These are phyloP conservation scores for Suillus clintonianus DNA, from an alignment of 768 basidiomycete genomes.

Conservation along the genomic window DNA sequence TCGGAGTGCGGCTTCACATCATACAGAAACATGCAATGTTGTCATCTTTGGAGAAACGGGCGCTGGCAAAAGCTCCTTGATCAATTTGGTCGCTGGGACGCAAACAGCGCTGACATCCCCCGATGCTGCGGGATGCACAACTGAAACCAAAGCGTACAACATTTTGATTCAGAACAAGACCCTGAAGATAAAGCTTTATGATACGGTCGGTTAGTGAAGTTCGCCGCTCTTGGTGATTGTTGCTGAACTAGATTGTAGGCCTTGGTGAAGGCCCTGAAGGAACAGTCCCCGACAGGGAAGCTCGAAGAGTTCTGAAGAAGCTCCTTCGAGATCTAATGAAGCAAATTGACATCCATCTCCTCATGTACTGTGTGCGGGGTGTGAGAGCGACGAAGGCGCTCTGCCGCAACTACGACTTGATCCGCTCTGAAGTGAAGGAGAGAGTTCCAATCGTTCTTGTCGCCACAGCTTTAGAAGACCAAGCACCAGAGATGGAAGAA, in stretches of 20 bases:
- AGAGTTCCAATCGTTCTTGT: conserved; percentile 31
- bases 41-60: conserved; percentile 31
- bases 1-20: background rate
- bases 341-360: conserved; percentile 29
- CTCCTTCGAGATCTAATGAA: conserved; percentile 35
- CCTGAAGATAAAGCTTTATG: conserved; percentile 26
- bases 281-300: conserved; percentile 24
- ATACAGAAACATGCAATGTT: conserved; percentile 21
- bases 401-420: conserved; percentile 30
- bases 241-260: conserved; percentile 12
- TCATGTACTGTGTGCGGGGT: conserved; percentile 38
- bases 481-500: conserved; percentile 32
- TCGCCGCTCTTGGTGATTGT: background rate
- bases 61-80: conserved; percentile 30
- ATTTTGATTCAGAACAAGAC: background rate
- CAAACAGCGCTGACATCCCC: conserved; percentile 23
- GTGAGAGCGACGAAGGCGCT: conserved; percentile 27
- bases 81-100: conserved; percentile 28
- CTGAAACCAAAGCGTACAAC: conserved; percentile 9
- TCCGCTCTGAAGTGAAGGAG: conserved; percentile 30
- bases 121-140: conserved; percentile 25
- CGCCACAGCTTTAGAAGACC: conserved; percentile 37
- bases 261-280: conserved; percentile 33
- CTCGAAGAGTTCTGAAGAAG: conserved; percentile 26
- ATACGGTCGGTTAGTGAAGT: conserved; percentile 20